Percentiles rank a stretch among this genome's conserved stretches.
Evolutionary conservation across 1,139 yeast genomes (phyloP).

Genomic region (Blastobotrys buckinghamii): DNA sequence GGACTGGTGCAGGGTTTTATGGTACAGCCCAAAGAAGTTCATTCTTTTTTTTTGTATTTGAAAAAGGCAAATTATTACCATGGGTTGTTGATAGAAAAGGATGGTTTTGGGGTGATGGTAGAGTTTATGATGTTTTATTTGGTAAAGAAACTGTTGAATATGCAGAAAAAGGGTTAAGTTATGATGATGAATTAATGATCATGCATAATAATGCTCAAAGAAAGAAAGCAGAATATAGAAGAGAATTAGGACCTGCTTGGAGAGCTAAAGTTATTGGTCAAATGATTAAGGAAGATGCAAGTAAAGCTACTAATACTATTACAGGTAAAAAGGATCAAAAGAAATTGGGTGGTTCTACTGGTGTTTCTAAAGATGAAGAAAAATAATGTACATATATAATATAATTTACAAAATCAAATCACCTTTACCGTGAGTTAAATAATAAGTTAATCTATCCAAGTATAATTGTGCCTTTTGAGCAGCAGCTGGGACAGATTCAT

Average conservation of each 20-base stretch:
- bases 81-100: conserved; percentile 84
- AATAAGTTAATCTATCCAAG: conserved; percentile 29
- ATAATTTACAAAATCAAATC: conserved; percentile 17
- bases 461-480: conserved; percentile 41
- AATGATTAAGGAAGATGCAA: conserved; percentile 33
- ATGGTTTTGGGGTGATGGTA: conserved; percentile 88
- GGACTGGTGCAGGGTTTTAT: conserved; percentile 83
- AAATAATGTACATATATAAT: not conserved
- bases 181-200: conserved; percentile 43
- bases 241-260: conserved; percentile 38
- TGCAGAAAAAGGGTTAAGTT: conserved; percentile 71
- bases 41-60: conserved; percentile 68
- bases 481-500: conserved; percentile 39
- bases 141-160: conserved; percentile 72
- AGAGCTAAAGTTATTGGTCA: conserved; percentile 31
- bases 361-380: not conserved
- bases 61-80: conserved; percentile 48
- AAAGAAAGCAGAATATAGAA: conserved; percentile 31
- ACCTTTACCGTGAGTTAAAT: conserved; percentile 27
- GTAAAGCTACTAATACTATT: conserved; percentile 12
- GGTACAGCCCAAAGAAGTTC: conserved; percentile 74
- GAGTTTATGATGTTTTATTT: conserved; percentile 72
- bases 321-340: not conserved
- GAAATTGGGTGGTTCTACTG: not conserved
- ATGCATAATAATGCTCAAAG: conserved; percentile 28